A percentile compares a stretch with the other conserved stretches of the same genome.
These are phyloP conservation scores for Catunica adiposa DNA, from an alignment of 2,329 filamentous ascomycete genomes.

Conservation along the genomic window DNA sequence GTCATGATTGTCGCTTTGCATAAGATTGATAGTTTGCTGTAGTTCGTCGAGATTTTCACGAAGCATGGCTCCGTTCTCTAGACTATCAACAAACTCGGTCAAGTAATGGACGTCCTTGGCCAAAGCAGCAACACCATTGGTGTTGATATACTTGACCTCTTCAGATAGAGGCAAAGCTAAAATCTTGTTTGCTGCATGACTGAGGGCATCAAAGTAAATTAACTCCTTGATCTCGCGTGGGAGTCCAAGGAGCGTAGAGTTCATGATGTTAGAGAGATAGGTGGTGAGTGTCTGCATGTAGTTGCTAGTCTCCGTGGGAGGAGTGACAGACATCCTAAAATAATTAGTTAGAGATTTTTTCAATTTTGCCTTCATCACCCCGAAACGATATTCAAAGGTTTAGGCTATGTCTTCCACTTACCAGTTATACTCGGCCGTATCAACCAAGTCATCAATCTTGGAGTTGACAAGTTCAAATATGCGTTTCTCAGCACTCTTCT, in stretches of 20 bases:
- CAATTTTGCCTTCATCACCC: too few species aligned
- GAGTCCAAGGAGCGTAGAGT: conserved; percentile 78
- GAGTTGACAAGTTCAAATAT: conserved; percentile 98
- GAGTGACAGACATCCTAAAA: conserved; percentile 34
- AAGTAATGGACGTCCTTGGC: conserved; percentile 73
- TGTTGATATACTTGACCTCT: conserved; percentile 72
- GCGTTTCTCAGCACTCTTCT: conserved; percentile 90
- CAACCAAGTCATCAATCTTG: conserved; percentile 94
- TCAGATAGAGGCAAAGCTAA: conserved; percentile 61
- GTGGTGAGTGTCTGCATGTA: conserved; percentile 93
- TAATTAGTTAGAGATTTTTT: conserved; percentile 16
- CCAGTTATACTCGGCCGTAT: conserved; percentile 97
- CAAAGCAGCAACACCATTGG: conserved; percentile 65
- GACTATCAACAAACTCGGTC: conserved; percentile 66
- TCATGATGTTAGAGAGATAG: conserved; percentile 94
- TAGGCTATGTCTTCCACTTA: too few species aligned
- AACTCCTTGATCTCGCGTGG: conserved; percentile 92
- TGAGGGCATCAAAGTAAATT: conserved; percentile 92
- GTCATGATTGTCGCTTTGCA: conserved; percentile 79
- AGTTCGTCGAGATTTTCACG: conserved; percentile 82
- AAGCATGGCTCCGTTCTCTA: conserved; percentile 73
- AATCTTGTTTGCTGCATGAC: conserved; percentile 76
- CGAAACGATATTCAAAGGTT: too few species aligned
- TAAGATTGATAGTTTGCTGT: conserved; percentile 76
- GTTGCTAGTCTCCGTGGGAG: conserved; percentile 59